phyloP scores from a whole-genome alignment of 345 rosid species.

The Sonneratia alba region DNA sequence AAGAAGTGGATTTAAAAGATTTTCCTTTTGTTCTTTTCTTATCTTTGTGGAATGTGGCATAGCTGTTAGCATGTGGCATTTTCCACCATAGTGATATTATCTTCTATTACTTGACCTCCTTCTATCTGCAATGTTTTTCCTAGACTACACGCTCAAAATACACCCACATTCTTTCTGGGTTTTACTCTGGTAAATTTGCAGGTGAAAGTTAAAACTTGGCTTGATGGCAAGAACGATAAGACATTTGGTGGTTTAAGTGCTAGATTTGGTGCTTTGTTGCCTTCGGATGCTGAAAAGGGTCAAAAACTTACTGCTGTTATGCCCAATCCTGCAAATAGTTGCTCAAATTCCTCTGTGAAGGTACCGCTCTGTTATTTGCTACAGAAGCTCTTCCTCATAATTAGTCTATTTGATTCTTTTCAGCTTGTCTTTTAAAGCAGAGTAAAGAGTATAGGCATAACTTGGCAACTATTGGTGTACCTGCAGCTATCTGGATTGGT shows the following conservation, averaged over 20 bases:
- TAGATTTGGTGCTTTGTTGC: slow-evolving; percentile 57
- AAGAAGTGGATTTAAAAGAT: too few species aligned
- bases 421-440: background rate
- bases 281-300: slow-evolving; percentile 39
- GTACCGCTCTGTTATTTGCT: slow-evolving; percentile 20
- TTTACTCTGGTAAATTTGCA: slow-evolving; percentile 16
- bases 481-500: slow-evolving; percentile 53
- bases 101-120: background rate
- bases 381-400: background rate
- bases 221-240: slow-evolving; percentile 44
- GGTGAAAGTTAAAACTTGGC: slow-evolving; percentile 85
- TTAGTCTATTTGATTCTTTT: background rate
- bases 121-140: background rate
- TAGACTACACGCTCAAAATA: slow-evolving; percentile 4
- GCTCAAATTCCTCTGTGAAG: slow-evolving; percentile 59
- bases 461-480: background rate
- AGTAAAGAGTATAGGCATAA: background rate
- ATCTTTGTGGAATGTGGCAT: background rate
- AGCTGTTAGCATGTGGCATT: background rate
- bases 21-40: too few species aligned
- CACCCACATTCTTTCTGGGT: background rate
- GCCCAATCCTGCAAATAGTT: slow-evolving; percentile 61
- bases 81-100: too few species aligned
- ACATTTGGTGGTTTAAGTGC: slow-evolving; percentile 66
- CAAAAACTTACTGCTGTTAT: slow-evolving; percentile 40